Evolutionary conservation across 2,329 filamentous ascomycete species (phyloP), one percentile per base, ranked within the genome.

Genomic region (Hypoxylon sp.): DNA sequence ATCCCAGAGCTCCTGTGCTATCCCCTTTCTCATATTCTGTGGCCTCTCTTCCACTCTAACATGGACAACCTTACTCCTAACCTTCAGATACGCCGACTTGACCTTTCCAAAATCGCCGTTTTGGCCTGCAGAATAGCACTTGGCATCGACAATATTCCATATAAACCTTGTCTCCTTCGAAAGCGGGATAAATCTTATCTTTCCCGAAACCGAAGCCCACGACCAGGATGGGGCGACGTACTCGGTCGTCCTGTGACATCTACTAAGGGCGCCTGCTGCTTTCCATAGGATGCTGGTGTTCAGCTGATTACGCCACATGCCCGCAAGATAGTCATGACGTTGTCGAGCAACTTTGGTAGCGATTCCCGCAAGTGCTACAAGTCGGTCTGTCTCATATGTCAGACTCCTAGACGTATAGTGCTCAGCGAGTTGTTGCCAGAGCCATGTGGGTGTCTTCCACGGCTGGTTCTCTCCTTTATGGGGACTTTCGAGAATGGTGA

Each of bases 191-290:
- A 63, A 63, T 13, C 46, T 20, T 35, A 63, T 57, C 22, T 44
- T 42, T 2, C 61, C 61, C 10, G 53, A 57, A 1, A 63, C 25
- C 7, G 61, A 63, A 5, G 61, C 61, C 61, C 61, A 63, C 6
- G 61, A 63, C 61, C 61, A 63, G 6, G 61, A 63, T 25, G 61
- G 61, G 0, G 53, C 61, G 53, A 57, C 61, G 44, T 57, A 51
- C 22, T 51, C 46, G 8, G 33, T 27, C 22, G 53, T 50, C 6
- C 61, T 50, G 35, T 13, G 25, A 31, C 61, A 62, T 31, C 31
- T 7, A 4, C 25, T 30, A 1, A 17, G 30, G 4, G 56, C 25
- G 2, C 44, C 33, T 2, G 14, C 44, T 4, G 53, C 61, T 27
- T 51, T 44, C 61, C 61, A 63, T 1, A 57, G 53, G 20, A 63